Conservation (phyloP, 495 filamentous ascomycete genomes). For the Daldinia loculata region DNA sequence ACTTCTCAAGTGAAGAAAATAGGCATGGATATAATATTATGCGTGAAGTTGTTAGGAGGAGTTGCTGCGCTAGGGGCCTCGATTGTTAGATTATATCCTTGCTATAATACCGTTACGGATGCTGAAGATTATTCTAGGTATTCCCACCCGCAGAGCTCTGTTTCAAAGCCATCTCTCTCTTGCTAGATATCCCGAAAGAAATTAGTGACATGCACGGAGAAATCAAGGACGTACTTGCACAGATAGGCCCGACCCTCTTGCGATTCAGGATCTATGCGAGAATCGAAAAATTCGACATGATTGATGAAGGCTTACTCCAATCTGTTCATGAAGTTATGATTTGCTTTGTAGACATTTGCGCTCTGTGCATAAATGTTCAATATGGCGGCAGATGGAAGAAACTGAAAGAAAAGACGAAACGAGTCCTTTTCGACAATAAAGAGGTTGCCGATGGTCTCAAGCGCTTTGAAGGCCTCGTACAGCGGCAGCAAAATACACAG, state of each 20-base stretch:
- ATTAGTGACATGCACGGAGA: conserved; percentile 39
- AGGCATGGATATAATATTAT: conserved; percentile 33
- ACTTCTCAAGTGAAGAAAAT: background rate
- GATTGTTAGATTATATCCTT: conserved; percentile 18
- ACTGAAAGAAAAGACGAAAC: conserved; percentile 32
- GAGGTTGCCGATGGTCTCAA: background rate
- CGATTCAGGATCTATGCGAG: conserved; percentile 44
- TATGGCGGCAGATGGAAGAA: conserved; percentile 30
- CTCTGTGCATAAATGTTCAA: conserved; percentile 38
- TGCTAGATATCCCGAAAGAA: conserved; percentile 42
- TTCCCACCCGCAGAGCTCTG: conserved; percentile 39
- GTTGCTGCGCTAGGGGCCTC: conserved; percentile 39
- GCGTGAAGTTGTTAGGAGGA: conserved; percentile 39
- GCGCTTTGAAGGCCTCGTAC: background rate
- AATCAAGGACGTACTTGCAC: conserved; percentile 39
- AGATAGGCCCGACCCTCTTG: conserved; percentile 36
- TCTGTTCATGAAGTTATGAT: conserved; percentile 43
- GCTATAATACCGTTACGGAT: background rate
- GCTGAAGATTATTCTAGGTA: background rate
- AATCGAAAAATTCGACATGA: conserved; percentile 33
- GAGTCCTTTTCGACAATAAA: conserved; percentile 15
- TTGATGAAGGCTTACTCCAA: conserved; percentile 34
- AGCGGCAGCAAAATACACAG: background rate
- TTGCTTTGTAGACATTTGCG: conserved; percentile 43
- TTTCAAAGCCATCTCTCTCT: conserved; percentile 42